Evolutionary conservation across 768 basidiomycete species (phyloP).

Genomic region (Collybia sordida): DNA sequence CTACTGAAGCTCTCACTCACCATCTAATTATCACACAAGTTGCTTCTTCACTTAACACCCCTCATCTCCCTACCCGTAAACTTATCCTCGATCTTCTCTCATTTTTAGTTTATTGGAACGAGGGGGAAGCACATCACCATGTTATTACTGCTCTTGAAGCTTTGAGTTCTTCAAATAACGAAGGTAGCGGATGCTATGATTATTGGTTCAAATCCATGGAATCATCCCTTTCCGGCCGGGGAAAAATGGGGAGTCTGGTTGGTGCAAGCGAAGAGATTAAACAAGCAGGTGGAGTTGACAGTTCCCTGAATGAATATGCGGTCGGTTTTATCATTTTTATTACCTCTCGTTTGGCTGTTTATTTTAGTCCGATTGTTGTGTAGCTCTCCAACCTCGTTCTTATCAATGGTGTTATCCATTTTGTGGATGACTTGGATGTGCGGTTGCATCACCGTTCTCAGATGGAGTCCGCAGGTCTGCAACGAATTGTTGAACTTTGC

Average conservation of each 20-base stretch:
- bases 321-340: conserved; percentile 49
- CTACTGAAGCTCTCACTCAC: conserved; percentile 72
- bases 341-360: conserved; percentile 5
- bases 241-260: conserved; percentile 93
- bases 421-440: conserved; percentile 76
- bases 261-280: conserved; percentile 92
- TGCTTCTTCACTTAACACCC: conserved; percentile 78
- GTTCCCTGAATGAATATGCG: conserved; percentile 80
- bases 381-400: conserved; percentile 74
- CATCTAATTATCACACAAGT: conserved; percentile 76
- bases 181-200: conserved; percentile 63
- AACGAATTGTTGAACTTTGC: conserved; percentile 69
- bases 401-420: conserved; percentile 63
- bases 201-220: conserved; percentile 91
- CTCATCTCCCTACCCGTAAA: conserved; percentile 77
- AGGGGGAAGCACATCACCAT: conserved; percentile 55
- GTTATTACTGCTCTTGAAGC: conserved; percentile 77
- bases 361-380: not conserved
- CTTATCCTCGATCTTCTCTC: conserved; percentile 76
- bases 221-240: conserved; percentile 73
- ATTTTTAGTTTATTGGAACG: conserved; percentile 69
- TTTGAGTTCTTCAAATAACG: conserved; percentile 68
- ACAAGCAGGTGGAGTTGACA: conserved; percentile 63
- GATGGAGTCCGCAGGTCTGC: conserved; percentile 87
- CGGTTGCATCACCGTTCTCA: conserved; percentile 84